Evolutionary conservation across 2,329 filamentous ascomycete genomes (phyloP), one percentile per base, ranked within the genome.

Genomic region (Ophiocordyceps sinensis): DNA sequence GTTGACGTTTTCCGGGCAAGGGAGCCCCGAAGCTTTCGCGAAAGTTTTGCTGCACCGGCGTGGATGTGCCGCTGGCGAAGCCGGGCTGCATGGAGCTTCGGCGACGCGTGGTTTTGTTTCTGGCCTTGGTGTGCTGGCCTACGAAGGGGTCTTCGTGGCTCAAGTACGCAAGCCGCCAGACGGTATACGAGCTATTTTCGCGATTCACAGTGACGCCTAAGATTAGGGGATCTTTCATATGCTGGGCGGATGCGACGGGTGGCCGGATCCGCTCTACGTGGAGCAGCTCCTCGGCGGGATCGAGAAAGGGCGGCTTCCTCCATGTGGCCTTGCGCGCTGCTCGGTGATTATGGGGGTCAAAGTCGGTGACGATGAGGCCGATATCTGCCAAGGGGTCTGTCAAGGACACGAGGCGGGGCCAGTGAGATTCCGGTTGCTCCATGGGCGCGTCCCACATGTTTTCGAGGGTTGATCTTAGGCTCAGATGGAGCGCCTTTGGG

Each of bases 331-430:
- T 63, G 47, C 49, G 51, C 29, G 48, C 43, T 15, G 42, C 45
- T 39, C 54, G 57, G 15, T 47, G 46, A 37, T 45, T 49, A 36
- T 54, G 51, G 34, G 62, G 62, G 15, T 74, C 68, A 2, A 70
- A 62, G 38, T 71, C 66, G 5, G 75, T 74, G 14, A 91, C 83
- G 15, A 95, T 77, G 36, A 94, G 65, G 1, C 88, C 89, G 52
- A 95, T 71, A 50, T 95, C 88, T 3, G 85, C 74, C 43, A 95
- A 66, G 2, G 89, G 89, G 53, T 94, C 85, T 3, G 82, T 87
- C 38, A 98, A 68, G 23, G 82, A 85, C 49, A 93, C 88, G 0
- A 95, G 65, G 28, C 85, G 71, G 1, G 84, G 83, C 65, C 83
- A 77, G 39, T 78, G 76, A 2, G 73, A 71, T 47, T 74, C 71